Evolutionary conservation across 805 yeast genomes (phyloP).

Genomic region (Sugiyamaella floridensis): DNA sequence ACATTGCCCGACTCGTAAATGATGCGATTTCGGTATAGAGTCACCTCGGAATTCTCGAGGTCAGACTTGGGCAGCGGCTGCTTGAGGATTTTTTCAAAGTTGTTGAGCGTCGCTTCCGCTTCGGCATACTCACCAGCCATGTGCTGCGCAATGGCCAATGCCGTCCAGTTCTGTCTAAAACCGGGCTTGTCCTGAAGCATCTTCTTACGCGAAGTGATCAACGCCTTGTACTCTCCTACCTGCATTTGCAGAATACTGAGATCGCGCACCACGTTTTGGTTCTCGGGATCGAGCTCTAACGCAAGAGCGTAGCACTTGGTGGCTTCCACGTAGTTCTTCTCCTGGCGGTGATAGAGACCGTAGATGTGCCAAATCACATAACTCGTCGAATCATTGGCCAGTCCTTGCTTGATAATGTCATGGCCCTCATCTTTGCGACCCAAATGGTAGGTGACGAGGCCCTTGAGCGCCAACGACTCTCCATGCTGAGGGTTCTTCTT

Average conservation of each 20-base stretch:
- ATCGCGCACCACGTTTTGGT: slow-evolving; percentile 75
- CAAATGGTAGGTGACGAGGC: slow-evolving; percentile 52
- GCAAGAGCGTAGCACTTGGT: slow-evolving; percentile 72
- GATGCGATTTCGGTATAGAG: slow-evolving; percentile 62
- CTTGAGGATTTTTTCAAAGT: slow-evolving; percentile 67
- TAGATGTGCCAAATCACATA: slow-evolving; percentile 77
- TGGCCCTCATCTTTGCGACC: slow-evolving; percentile 61
- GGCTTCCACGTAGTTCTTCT: slow-evolving; percentile 66
- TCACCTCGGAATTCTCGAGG: slow-evolving; percentile 75
- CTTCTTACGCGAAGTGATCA: slow-evolving; percentile 56
- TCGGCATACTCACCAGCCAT: slow-evolving; percentile 57
- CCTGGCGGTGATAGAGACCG: slow-evolving; percentile 72
- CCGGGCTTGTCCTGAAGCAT: slow-evolving; percentile 72
- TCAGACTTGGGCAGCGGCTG: slow-evolving; percentile 41
- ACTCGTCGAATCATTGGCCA: slow-evolving; percentile 50
- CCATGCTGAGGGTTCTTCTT: slow-evolving; percentile 72
- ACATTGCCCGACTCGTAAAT: slow-evolving; percentile 58
- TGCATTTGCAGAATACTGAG: slow-evolving; percentile 75
- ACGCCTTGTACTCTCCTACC: slow-evolving; percentile 59
- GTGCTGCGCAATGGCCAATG: slow-evolving; percentile 78
- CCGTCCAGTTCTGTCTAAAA: slow-evolving; percentile 85
- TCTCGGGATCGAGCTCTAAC: slow-evolving; percentile 67
- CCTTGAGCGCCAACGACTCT: slow-evolving; percentile 80
- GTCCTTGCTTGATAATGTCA: slow-evolving; percentile 52
- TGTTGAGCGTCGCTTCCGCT: slow-evolving; percentile 64